Conservation (phyloP, 768 basidiomycete genomes). For the Dentipellis sp. region DNA sequence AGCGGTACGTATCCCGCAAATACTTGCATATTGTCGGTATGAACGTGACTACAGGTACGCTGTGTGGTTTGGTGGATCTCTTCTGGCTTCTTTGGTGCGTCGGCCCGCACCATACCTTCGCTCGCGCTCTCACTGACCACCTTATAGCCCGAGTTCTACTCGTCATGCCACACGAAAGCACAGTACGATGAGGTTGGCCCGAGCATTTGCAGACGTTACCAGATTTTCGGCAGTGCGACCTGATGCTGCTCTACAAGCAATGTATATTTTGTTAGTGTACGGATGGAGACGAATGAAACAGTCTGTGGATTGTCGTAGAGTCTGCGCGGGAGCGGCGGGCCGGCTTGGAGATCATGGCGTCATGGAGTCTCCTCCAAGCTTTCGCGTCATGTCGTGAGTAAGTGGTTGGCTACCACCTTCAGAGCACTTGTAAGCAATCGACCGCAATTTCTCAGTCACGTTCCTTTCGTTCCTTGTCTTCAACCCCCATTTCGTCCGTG, state of each 20-base stretch:
- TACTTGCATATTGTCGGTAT: conserved; percentile 1
- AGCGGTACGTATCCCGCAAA: conserved; percentile 45
- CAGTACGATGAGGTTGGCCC: conserved; percentile 93
- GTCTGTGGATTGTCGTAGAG: not conserved
- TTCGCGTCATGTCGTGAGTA: no score
- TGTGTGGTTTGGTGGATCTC: conserved; percentile 96
- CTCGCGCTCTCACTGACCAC: not conserved
- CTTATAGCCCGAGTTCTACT: conserved; percentile 85
- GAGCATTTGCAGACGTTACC: conserved; percentile 86
- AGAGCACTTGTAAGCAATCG: not conserved
- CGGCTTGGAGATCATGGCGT: not conserved
- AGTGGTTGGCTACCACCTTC: no score
- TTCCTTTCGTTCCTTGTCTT: no score
- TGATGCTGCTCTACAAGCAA: conserved; percentile 23
- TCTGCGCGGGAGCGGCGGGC: not conserved
- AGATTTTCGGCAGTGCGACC: conserved; percentile 87
- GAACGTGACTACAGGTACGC: conserved; percentile 51
- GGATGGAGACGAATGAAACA: conserved; percentile 10
- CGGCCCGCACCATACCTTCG: not conserved
- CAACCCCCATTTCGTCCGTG: not conserved
- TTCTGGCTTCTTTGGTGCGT: conserved; percentile 85
- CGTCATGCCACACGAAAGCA: conserved; percentile 87
- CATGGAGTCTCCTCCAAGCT: not conserved
- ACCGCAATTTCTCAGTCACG: not conserved
- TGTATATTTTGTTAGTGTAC: conserved; percentile 9